phyloP scores from a whole-genome alignment of 805 yeast species.

The Aciculoconidium aculeatum region DNA sequence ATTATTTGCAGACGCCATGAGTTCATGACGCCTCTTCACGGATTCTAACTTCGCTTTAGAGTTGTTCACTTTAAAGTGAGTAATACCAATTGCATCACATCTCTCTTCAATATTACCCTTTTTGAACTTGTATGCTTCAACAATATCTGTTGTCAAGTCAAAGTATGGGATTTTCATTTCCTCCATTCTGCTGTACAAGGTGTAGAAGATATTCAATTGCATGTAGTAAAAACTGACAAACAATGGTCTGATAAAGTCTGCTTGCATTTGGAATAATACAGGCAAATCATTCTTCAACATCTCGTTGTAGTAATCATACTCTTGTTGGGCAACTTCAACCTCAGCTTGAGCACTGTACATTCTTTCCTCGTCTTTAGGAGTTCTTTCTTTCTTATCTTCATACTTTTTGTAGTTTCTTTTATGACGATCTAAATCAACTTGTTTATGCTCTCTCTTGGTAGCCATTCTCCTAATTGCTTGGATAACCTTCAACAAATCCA shows the following conservation, averaged over 20 bases:
- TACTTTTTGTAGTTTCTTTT: conserved; percentile 61
- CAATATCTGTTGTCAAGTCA: conserved; percentile 76
- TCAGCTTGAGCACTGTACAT: conserved; percentile 87
- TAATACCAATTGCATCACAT: conserved; percentile 82
- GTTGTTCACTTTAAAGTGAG: conserved; percentile 86
- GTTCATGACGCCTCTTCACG: conserved; percentile 69
- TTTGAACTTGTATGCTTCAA: conserved; percentile 71
- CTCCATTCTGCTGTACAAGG: conserved; percentile 85
- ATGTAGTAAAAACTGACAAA: conserved; percentile 93
- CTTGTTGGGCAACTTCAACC: conserved; percentile 86
- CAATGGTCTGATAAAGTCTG: conserved; percentile 87
- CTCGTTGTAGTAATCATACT: conserved; percentile 92
- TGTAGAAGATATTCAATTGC: conserved; percentile 96
- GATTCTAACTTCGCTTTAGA: conserved; percentile 80
- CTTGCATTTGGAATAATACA: conserved; percentile 77
- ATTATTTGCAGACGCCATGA: conserved; percentile 17
- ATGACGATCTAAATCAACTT: conserved; percentile 87
- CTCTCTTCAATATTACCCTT: conserved; percentile 89
- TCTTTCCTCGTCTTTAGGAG: conserved; percentile 86
- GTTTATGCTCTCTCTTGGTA: conserved; percentile 91
- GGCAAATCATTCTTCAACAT: conserved; percentile 91
- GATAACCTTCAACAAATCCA: conserved; percentile 79
- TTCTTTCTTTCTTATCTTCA: conserved; percentile 77
- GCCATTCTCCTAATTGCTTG: conserved; percentile 88
- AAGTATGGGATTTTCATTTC: conserved; percentile 96